Base-by-base conservation (phyloP, 2,329 filamentous ascomycete species). In the Stachybotrys echinatus region DNA sequence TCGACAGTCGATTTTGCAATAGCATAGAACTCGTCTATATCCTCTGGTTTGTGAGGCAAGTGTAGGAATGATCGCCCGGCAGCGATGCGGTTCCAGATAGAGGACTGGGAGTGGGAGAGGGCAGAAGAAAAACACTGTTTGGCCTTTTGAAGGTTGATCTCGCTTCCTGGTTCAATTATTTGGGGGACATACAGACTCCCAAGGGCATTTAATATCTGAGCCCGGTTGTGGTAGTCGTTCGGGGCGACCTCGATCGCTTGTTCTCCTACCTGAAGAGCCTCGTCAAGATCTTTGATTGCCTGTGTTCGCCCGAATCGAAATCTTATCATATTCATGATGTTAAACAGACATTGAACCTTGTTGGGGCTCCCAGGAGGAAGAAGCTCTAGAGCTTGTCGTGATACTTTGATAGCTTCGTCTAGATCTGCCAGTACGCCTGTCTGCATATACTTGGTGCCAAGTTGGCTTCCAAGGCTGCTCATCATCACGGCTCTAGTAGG, bases 381-480 rank as follows among this genome's bases (percentile, higher is more conserved):
- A 37, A 14, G 37, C 23, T 12, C 22, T 17, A 49, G 17, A 10
- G 42, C 39, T 27, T 45, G 40, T 22, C 39, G 14, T 19, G 42
- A 31, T 22, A 37, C 19, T 49, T 23, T 19, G n/a, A 38, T 34
- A n/a, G 47, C 47, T 27, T 49, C 47, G 17, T 49, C 23, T 19
- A 49, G 23, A 38, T 48, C 46, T 23, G 46, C 46, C 37, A 40
- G 14, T 17, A 12, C 21, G n/a, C 37, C 34, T 17, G 20, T 40
- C 23, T 37, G 39, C 31, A 10, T 8, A 37, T 37, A 37, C 31
- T 37, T 37, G 31, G 8, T 8, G 17, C 31, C 31, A 37, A 37
- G 31, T 17, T 37, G 31, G 17, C 10, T 37, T 17, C 10, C 31
- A 10, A 37, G 31, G 31, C 17, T 37, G 31, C 17, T 17, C 31